Base-by-base conservation (phyloP, 2,329 filamentous ascomycete genomes). In the Ustulina deusta region DNA sequence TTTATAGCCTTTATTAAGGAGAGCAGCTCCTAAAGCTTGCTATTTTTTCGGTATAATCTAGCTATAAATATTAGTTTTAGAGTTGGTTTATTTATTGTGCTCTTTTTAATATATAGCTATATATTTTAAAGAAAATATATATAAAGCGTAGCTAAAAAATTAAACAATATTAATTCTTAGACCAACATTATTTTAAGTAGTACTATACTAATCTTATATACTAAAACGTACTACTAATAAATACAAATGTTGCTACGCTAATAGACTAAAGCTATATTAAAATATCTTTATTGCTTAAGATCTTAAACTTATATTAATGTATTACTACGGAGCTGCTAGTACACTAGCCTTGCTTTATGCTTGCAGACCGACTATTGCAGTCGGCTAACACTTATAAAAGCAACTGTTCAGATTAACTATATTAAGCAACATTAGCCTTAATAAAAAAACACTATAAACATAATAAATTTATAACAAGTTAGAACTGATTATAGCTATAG, bases 401-500 rank as follows among this genome's bases (percentile, higher is more conserved):
- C 40, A 44, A 20, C 4, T n/a, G 11, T 20, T 44, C n/a, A 44
- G n/a, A 44, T 44, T 44, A 44, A 44, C 4, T 11, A 20, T 20
- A 44, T 44, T 44, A 44, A 44, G 40, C 40, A 44, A 44, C 9
- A 44, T 20, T 44, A 44, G 40, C 40, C 9, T 9, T 15, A 38
- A 38, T 15, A 38, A 38, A 38, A 38, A 38, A 38, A 38, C 11
- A 38, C 11, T 38, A 44, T 44, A 44, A 44, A 44, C 9, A 44
- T 44, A 44, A 44, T 20, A 44, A 44, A 20, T 44, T 44, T 44
- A 44, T 44, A 44, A 20, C 17, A 44, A 44, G n/a, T 20, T 44
- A 44, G n/a, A 44, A 44, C 40, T 20, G 9, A 44, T 44, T 44
- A 44, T 44, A 44, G n/a, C 11, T 44, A 44, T 44, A 44, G n/a